Base-by-base conservation (phyloP, 73 alveolate genomes). In the Paramecium octaurelia region DNA sequence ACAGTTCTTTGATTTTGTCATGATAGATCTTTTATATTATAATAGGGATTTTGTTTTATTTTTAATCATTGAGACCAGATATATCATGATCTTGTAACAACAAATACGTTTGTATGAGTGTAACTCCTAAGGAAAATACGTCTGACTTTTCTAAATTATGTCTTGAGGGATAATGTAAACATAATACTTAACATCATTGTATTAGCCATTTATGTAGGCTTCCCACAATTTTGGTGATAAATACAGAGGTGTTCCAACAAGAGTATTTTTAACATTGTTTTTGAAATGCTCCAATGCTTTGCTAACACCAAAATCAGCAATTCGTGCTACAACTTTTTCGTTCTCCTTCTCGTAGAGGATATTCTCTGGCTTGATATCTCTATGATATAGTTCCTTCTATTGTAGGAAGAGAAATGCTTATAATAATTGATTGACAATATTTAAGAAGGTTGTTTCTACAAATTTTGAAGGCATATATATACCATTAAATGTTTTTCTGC, bases 301-400 rank as follows among this genome's bases (percentile, higher is more conserved):
- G 29, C 92, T 71, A 16, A 89, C 94, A 44, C 94, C 94, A 71
- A 89, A 89, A 89, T 89, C 94, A 71, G 94, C 77, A 48, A 80
- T 43, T 80, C 48, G 44, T 20, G 6, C 75, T 8, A 46, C 46
- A 24, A 69, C 48, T 48, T 89, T 89, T 24, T 44, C 84, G 7
- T 73, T 58, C 8, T 71, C 75, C 12, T 89, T 71, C 11, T 71
- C 88, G 34, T 46, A 89, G 5, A 89, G 88, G 11, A 89, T 64
- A 23, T 89, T 89, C 35, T 89, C 94, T 42, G 94, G 86, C 50
- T 89, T 89, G 24, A 89, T 89, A 50, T 89, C 94, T 71, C 94
- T 89, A 46, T 87, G 93, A 12, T 64, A 87, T 12, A 87, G 84
- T 34, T 80, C 76, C 27, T 87, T 87, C 48, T 87, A 58, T 36